phyloP scores from a whole-genome alignment of 495 filamentous ascomycete species.

The Penicillium malachiteum region DNA sequence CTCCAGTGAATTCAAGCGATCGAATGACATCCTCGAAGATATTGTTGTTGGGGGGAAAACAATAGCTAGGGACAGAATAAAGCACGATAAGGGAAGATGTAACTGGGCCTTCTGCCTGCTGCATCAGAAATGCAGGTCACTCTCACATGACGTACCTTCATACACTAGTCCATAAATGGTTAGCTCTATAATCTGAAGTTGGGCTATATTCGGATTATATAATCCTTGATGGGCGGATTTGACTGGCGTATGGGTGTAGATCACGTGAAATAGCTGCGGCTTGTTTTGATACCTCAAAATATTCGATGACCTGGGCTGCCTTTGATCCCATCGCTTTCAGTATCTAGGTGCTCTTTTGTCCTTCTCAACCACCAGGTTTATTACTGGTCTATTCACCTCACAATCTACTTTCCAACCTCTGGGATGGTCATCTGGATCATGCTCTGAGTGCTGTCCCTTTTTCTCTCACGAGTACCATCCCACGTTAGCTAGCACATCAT shows the following conservation, averaged over 20 bases:
- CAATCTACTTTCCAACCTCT: constrained; percentile 14
- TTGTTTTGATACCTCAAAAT: constrained; percentile 45
- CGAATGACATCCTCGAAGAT: constrained; percentile 74
- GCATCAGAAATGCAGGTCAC: constrained; percentile 30
- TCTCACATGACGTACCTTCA: constrained; percentile 36
- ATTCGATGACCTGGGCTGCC: constrained; percentile 19
- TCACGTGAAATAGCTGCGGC: constrained; percentile 36
- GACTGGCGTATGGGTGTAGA: constrained; percentile 6
- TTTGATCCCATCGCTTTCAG: constrained; percentile 11
- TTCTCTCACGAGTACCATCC: constrained; percentile 30
- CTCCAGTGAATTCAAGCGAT: constrained; percentile 80
- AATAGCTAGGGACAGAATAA: constrained; percentile 6
- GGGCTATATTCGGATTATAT: not conserved
- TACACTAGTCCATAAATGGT: constrained; percentile 18
- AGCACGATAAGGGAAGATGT: constrained; percentile 6
- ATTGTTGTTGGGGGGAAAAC: constrained; percentile 4
- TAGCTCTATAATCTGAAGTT: not conserved
- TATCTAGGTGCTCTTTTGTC: not conserved
- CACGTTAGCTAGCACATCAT: constrained; percentile 38
- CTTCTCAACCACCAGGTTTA: constrained; percentile 4
- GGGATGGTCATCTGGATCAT: constrained; percentile 30
- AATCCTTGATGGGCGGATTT: not conserved
- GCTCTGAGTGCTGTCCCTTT: constrained; percentile 32
- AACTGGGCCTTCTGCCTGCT: constrained; percentile 13
- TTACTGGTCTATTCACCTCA: constrained; percentile 2